A percentile compares a stretch with the other conserved stretches of the same genome.
Evolutionary conservation across 495 filamentous ascomycete genomes (phyloP).

Genomic region (Neurospora sp.): DNA sequence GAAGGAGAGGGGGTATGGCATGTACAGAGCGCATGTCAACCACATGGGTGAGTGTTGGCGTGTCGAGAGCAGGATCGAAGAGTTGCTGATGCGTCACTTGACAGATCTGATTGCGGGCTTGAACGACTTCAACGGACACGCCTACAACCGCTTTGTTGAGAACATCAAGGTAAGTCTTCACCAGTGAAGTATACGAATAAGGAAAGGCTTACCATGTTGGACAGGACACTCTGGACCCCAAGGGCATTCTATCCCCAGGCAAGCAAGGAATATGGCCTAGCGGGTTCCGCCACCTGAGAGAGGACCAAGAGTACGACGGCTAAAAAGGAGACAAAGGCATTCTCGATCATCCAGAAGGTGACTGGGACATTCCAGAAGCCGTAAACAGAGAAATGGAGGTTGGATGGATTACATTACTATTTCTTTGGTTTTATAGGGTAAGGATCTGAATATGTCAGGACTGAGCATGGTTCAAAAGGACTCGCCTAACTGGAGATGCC

Average conservation of each 20-base stretch:
- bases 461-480: background rate
- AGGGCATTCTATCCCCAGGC: slow-evolving; percentile 24
- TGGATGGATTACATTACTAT: background rate
- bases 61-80: background rate
- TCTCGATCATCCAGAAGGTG: background rate
- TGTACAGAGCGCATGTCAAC: slow-evolving; percentile 34
- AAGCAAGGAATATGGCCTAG: slow-evolving; percentile 28
- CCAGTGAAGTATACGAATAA: background rate
- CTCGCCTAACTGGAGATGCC: background rate
- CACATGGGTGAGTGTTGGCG: slow-evolving; percentile 28
- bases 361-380: background rate
- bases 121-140: slow-evolving; percentile 35
- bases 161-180: slow-evolving; percentile 28
- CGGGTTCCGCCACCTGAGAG: slow-evolving; percentile 16
- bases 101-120: slow-evolving; percentile 30
- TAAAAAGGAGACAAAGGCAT: background rate
- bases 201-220: background rate
- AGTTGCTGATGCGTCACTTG: background rate
- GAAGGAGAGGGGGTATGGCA: slow-evolving; percentile 29
- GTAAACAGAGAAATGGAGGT: background rate
- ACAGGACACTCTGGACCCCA: slow-evolving; percentile 24
- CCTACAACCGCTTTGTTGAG: slow-evolving; percentile 32
- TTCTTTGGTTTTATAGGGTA: background rate
- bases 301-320: slow-evolving; percentile 6
- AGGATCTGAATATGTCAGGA: background rate